These are phyloP conservation scores for Hydrangea macrophylla DNA, from an alignment of 148 eudicot species.

Conservation along the genomic window DNA sequence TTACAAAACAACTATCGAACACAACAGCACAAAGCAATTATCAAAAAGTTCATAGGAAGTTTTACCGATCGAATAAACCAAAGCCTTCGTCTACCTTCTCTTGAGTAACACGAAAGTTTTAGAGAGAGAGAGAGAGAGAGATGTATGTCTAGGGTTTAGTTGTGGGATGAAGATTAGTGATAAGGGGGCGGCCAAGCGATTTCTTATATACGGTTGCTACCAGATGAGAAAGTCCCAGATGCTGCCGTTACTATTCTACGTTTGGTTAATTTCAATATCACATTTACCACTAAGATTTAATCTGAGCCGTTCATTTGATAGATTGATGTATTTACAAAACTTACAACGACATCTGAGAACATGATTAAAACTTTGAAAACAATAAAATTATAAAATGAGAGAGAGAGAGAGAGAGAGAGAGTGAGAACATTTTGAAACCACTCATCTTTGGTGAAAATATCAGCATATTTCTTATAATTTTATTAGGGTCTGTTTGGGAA, in stretches of 20 bases:
- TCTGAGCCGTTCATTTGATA: no score
- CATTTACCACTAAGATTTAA: no score
- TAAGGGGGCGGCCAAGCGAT: background rate
- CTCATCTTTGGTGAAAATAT: no score
- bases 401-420: no score
- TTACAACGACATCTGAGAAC: no score
- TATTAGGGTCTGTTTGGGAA: no score
- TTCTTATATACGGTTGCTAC: slow-evolving; percentile 2
- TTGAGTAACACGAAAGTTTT: background rate
- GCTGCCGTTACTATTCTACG: background rate
- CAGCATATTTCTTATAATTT: no score
- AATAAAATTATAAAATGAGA: no score
- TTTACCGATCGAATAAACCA: background rate
- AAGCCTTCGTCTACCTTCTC: background rate
- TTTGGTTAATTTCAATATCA: no score
- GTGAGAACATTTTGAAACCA: no score
- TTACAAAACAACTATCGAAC: background rate
- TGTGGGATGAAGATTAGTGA: background rate
- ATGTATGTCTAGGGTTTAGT: background rate
- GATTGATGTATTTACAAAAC: no score
- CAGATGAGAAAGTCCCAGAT: background rate
- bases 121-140: background rate
- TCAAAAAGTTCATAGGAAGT: background rate
- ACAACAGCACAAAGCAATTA: background rate
- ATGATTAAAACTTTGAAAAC: no score